Percentiles rank a stretch among this genome's conserved stretches.
These are phyloP conservation scores for Cordyceps militaris DNA, from an alignment of 2,329 filamentous ascomycete species.

Conservation along the genomic window DNA sequence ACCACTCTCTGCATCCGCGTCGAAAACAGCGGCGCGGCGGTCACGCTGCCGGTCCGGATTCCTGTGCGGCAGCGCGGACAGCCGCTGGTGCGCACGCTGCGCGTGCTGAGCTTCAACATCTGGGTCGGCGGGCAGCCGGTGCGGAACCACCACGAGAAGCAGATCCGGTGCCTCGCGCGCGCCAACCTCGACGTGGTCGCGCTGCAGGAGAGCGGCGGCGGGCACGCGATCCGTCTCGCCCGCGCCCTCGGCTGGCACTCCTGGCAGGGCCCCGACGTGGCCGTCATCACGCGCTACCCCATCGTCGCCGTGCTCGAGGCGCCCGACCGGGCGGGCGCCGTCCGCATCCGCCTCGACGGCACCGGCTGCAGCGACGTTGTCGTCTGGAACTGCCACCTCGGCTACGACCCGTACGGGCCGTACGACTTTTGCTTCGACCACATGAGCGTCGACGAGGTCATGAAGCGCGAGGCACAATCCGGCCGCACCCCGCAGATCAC, in stretches of 20 bases:
- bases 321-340: conserved; percentile 24
- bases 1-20: conserved; percentile 23
- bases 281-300: conserved; percentile 33
- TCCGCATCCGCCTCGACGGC: conserved; percentile 30
- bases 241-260: conserved; percentile 33
- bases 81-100: conserved; percentile 27
- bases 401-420: conserved; percentile 33
- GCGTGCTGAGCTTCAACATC: conserved; percentile 33
- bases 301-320: conserved; percentile 25
- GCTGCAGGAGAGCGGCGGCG: conserved; percentile 29
- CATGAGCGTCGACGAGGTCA: conserved; percentile 26
- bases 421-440: conserved; percentile 36
- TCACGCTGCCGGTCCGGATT: conserved; percentile 24
- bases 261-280: conserved; percentile 27
- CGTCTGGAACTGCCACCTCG: conserved; percentile 31
- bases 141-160: conserved; percentile 31
- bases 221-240: conserved; percentile 26
- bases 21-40: conserved; percentile 17
- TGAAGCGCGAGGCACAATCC: conserved; percentile 28
- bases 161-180: conserved; percentile 28
- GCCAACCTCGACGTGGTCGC: conserved; percentile 30
- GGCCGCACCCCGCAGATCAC: conserved; percentile 32
- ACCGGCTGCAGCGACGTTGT: conserved; percentile 24
- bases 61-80: conserved; percentile 22
- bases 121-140: conserved; percentile 33